A percentile compares a stretch with the other conserved stretches of the same genome.
These are phyloP conservation scores for Erysimum pusillum DNA, from an alignment of 441 rosid genomes.

Conservation along the genomic window DNA sequence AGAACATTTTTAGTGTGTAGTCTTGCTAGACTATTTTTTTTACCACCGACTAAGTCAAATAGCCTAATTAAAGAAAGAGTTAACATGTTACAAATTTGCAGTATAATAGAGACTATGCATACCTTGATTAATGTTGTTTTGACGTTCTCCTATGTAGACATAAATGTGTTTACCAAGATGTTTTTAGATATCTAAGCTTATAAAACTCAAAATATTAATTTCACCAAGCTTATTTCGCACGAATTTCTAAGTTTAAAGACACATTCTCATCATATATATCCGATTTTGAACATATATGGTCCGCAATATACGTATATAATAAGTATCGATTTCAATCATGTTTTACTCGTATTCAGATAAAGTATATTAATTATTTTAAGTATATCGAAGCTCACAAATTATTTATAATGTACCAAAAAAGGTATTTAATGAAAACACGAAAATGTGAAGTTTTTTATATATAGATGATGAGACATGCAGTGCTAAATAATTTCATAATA, in stretches of 20 bases:
- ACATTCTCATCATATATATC: too few relatives aligned
- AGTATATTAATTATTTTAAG: too few relatives aligned
- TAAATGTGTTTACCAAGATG: not conserved
- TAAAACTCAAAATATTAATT: not conserved
- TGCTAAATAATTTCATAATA: too few relatives aligned
- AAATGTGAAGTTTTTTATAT: too few relatives aligned
- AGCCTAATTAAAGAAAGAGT: not conserved
- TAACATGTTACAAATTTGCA: not conserved
- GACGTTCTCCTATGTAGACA: not conserved
- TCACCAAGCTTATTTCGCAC: not conserved
- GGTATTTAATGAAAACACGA: too few relatives aligned
- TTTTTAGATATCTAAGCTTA: slow-evolving; percentile 9
- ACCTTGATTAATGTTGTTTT: not conserved
- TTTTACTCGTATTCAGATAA: too few relatives aligned
- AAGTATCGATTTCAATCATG: too few relatives aligned
- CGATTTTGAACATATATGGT: too few relatives aligned
- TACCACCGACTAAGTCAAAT: slow-evolving; percentile 18
- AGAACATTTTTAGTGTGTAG: not conserved
- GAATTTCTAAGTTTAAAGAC: not conserved
- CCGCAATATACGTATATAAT: too few relatives aligned
- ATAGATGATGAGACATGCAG: too few relatives aligned
- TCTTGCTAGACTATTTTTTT: slow-evolving; percentile 14
- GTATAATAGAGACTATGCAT: not conserved
- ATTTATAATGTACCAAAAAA: too few relatives aligned
- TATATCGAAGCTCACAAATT: too few relatives aligned